A percentile compares a stretch with the other conserved stretches of the same genome.
Evolutionary conservation across 805 yeast species (phyloP).

Genomic region (Wickerhamomyces xylosicus): DNA sequence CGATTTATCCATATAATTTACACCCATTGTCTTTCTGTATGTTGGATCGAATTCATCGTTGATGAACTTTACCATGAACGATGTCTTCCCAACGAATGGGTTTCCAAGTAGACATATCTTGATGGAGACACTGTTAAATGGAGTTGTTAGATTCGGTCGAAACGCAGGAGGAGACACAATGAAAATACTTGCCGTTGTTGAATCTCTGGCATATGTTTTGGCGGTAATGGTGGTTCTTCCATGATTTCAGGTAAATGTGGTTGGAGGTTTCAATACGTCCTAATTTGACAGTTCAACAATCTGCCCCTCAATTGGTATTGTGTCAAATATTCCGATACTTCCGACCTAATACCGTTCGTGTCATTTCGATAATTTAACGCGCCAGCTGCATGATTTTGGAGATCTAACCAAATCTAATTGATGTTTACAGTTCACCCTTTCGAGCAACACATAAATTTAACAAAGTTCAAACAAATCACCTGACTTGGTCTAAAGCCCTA

Average conservation of each 20-base stretch:
- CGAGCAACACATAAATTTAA: no score
- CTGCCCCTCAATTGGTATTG: no score
- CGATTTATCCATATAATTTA: slow-evolving; percentile 87
- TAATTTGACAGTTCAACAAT: no score
- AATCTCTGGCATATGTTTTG: slow-evolving; percentile 11
- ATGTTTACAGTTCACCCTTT: no score
- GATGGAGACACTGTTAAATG: slow-evolving; percentile 36
- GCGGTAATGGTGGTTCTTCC: slow-evolving; percentile 12
- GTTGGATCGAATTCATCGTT: slow-evolving; percentile 88
- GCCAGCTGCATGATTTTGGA: no score
- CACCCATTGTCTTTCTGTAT: slow-evolving; percentile 90
- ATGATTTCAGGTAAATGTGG: not conserved
- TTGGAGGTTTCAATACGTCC: no score
- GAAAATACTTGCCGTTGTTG: slow-evolving; percentile 13
- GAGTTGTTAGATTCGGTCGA: slow-evolving; percentile 3
- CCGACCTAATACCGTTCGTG: no score
- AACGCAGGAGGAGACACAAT: not conserved
- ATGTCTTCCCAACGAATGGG: slow-evolving; percentile 92
- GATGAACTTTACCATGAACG: slow-evolving; percentile 94
- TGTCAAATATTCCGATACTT: no score
- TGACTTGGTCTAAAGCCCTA: not conserved
- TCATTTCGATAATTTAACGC: no score
- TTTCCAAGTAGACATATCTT: slow-evolving; percentile 93
- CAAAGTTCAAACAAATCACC: not conserved
- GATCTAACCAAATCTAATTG: no score